Percentiles rank a stretch among this genome's conserved stretches.
Conservation (phyloP, 495 filamentous ascomycete species). For the Penicillium silybi region DNA sequence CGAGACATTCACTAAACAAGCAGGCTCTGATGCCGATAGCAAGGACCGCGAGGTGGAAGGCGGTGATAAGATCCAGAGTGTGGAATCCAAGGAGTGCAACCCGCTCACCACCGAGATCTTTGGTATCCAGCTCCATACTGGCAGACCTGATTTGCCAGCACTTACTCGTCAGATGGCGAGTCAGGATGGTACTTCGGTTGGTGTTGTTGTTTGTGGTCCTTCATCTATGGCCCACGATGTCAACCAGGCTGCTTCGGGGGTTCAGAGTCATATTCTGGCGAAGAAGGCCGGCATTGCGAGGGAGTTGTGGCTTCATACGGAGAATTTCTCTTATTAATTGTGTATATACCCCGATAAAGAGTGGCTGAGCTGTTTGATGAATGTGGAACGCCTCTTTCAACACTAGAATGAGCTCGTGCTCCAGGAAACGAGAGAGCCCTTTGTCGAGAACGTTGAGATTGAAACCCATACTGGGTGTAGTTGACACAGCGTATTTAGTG, state of each 20-base stretch:
- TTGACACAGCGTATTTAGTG: too few relatives aligned
- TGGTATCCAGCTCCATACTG: conserved; percentile 11
- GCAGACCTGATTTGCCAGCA: conserved; percentile 10
- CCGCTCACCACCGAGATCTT: conserved; percentile 7
- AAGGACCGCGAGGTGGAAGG: conserved; percentile 1
- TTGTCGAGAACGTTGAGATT: too few relatives aligned
- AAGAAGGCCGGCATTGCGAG: conserved; percentile 7
- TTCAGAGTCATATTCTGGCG: conserved; percentile 12
- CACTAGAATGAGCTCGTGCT: too few relatives aligned
- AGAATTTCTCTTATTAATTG: conserved; percentile 20
- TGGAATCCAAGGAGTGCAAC: conserved; percentile 10
- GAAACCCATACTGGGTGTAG: too few relatives aligned
- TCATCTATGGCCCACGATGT: conserved; percentile 21
- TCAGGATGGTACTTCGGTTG: conserved; percentile 8
- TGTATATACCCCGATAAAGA: background rate
- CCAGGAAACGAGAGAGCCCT: too few relatives aligned
- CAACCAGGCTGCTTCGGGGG: conserved; percentile 9
- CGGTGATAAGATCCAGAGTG: background rate
- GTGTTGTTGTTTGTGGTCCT: conserved; percentile 18
- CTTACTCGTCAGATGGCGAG: conserved; percentile 2
- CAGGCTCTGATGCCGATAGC: background rate
- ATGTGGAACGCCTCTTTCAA: too few relatives aligned
- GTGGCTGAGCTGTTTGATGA: too few relatives aligned
- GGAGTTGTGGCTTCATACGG: conserved; percentile 21
- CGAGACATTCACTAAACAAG: conserved; percentile 5